These are phyloP conservation scores for Lactarius indigo DNA, from an alignment of 768 basidiomycete genomes.

Conservation along the genomic window DNA sequence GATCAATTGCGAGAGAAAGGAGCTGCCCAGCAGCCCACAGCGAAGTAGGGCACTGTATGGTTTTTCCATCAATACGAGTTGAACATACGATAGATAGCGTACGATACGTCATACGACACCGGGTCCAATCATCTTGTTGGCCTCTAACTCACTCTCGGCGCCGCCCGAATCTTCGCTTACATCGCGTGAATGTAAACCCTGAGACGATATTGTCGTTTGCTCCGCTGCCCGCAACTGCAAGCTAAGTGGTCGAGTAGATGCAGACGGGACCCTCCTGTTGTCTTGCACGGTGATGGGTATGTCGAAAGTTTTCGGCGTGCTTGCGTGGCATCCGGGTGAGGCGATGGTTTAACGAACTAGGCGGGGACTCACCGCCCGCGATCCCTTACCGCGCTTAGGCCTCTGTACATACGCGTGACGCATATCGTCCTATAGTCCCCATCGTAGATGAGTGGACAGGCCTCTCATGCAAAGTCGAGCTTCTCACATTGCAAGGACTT, in stretches of 20 bases:
- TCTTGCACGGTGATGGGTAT: not conserved
- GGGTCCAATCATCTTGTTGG: too few species aligned
- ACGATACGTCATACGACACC: not conserved
- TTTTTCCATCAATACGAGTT: not conserved
- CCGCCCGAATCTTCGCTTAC: not conserved
- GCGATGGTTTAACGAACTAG: not conserved
- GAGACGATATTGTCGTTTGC: not conserved
- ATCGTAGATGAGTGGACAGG: not conserved
- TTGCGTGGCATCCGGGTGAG: not conserved
- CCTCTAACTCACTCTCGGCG: too few species aligned
- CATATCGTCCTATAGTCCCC: slow-evolving; percentile 15
- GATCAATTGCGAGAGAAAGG: slow-evolving; percentile 57
- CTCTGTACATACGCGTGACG: slow-evolving; percentile 15
- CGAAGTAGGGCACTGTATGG: slow-evolving; percentile 34
- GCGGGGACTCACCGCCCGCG: slow-evolving; percentile 1
- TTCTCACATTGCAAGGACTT: slow-evolving; percentile 15
- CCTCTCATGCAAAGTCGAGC: not conserved
- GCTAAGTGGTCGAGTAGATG: not conserved
- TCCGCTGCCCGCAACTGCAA: not conserved
- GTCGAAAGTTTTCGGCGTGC: not conserved
- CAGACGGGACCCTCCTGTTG: not conserved
- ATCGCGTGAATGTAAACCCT: not conserved
- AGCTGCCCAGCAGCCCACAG: slow-evolving; percentile 61
- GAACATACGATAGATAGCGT: not conserved
- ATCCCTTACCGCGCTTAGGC: slow-evolving; percentile 1